Percentiles rank a stretch among this genome's conserved stretches.
These are phyloP conservation scores for Scutellaria baicalensis DNA, from an alignment of 257 asterid genomes.

Conservation along the genomic window DNA sequence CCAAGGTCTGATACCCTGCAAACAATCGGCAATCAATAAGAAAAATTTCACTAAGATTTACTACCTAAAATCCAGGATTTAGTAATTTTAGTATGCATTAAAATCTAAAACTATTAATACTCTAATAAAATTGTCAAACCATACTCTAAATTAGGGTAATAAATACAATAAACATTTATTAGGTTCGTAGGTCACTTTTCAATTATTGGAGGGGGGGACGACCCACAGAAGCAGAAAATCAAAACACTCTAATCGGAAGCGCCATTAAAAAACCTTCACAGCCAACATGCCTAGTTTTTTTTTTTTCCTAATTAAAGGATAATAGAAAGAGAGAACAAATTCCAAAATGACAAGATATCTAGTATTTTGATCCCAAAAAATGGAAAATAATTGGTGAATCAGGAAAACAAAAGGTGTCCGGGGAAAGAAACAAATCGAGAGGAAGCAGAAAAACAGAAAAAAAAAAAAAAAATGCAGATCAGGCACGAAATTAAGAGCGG, in stretches of 20 bases:
- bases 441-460: background rate
- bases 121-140: background rate
- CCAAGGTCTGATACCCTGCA: constrained; percentile 16
- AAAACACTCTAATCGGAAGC: background rate
- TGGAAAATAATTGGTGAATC: background rate
- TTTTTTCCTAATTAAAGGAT: background rate
- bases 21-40: constrained; percentile 5
- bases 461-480: constrained; percentile 16
- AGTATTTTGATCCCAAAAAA: background rate
- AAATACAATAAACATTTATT: background rate
- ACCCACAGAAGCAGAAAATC: too few species aligned
- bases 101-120: background rate
- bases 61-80: too few species aligned
- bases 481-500: constrained; percentile 5
- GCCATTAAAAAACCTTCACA: background rate
- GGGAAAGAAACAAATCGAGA: background rate
- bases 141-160: background rate
- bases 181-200: background rate
- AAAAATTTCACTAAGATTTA: background rate
- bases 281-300: background rate
- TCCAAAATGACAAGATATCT: background rate
- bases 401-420: background rate
- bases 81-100: background rate
- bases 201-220: background rate
- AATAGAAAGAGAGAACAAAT: background rate